Conservation (phyloP, 1,139 yeast species). For the Yamadazyma friedrichii region DNA sequence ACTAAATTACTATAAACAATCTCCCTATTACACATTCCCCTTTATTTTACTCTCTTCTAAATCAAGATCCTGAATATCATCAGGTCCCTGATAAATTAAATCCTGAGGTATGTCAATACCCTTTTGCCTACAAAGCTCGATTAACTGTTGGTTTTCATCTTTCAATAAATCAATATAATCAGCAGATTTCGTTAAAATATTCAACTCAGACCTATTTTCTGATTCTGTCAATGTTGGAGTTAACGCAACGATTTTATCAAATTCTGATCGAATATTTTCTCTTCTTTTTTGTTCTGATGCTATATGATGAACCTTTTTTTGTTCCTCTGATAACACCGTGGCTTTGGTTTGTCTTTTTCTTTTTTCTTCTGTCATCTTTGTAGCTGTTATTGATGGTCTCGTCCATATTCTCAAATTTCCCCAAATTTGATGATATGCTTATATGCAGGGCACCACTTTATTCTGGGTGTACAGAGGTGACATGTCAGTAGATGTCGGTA, state of each 20-base stretch:
- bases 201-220: slow-evolving; percentile 47
- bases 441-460: too few relatives aligned
- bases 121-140: slow-evolving; percentile 31
- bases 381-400: not conserved
- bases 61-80: slow-evolving; percentile 17
- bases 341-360: slow-evolving; percentile 25
- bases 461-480: too few relatives aligned
- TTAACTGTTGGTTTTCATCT: slow-evolving; percentile 36
- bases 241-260: slow-evolving; percentile 42
- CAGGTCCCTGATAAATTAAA: slow-evolving; percentile 40
- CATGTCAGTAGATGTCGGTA: too few relatives aligned
- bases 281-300: slow-evolving; percentile 52
- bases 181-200: slow-evolving; percentile 46
- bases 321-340: slow-evolving; percentile 41
- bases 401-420: not conserved
- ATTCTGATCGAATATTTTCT: slow-evolving; percentile 47
- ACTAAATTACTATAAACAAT: too few relatives aligned
- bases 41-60: slow-evolving; percentile 11
- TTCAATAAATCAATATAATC: slow-evolving; percentile 44
- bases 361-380: slow-evolving; percentile 7
- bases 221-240: slow-evolving; percentile 43
- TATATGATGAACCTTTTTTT: slow-evolving; percentile 51
- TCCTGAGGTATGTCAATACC: slow-evolving; percentile 42
- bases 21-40: slow-evolving; percentile 1
- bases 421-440: not conserved